These are phyloP conservation scores for Pythium sp. DNA, from an alignment of 352 stramenopile genomes.

Conservation along the genomic window DNA sequence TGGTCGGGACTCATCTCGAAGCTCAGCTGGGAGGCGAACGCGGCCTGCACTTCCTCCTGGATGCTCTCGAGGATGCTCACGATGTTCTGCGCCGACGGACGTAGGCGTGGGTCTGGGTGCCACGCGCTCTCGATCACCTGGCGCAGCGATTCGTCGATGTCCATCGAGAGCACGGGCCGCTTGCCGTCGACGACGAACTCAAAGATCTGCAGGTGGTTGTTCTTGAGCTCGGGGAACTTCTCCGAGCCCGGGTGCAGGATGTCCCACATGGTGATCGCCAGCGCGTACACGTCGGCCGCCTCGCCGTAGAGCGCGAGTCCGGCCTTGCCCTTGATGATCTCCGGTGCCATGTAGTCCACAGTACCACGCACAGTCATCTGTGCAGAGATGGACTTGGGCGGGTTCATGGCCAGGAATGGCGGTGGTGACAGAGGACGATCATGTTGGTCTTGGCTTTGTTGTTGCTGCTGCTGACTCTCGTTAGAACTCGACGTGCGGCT, in stretches of 20 bases:
- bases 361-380: conserved; percentile 69
- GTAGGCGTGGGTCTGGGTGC: conserved; percentile 14
- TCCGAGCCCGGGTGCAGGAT: conserved; percentile 49
- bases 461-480: neutral
- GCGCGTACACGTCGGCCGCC: conserved; percentile 67
- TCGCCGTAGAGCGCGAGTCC: conserved; percentile 55
- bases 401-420: conserved; percentile 13
- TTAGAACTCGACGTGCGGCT: conserved; percentile 1
- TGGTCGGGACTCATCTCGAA: conserved; percentile 11
- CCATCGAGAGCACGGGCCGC: conserved; percentile 22
- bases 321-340: conserved; percentile 70
- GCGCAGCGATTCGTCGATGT: conserved; percentile 12
- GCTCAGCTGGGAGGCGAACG: conserved; percentile 9
- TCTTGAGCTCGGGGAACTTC: conserved; percentile 37
- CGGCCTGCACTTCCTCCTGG: conserved; percentile 21
- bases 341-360: conserved; percentile 78
- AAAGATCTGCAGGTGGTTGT: conserved; percentile 43
- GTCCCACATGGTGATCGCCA: conserved; percentile 80
- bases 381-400: conserved; percentile 11
- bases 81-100: conserved; percentile 24
- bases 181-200: conserved; percentile 35
- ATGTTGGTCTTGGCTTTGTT: neutral
- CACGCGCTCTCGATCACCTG: conserved; percentile 25
- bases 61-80: conserved; percentile 27
- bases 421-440: neutral